phyloP scores from a whole-genome alignment of 2,329 filamentous ascomycete genomes.

The Claviceps sp. region DNA sequence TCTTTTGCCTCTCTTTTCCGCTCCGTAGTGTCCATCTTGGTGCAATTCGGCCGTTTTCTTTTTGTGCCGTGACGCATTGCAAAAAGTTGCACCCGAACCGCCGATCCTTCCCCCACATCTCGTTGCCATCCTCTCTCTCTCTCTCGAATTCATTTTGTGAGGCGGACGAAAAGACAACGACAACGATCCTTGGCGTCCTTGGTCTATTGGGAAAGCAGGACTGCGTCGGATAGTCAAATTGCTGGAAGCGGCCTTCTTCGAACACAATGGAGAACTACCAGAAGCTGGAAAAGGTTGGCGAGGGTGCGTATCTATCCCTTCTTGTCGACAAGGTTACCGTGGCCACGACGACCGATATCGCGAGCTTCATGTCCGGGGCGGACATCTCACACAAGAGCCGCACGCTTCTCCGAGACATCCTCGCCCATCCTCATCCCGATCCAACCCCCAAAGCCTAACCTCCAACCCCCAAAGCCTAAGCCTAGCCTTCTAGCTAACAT shows the following conservation, averaged over 20 bases:
- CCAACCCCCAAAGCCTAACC: background rate
- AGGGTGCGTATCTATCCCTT: conserved; percentile 46
- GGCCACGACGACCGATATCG: background rate
- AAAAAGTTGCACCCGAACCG: background rate
- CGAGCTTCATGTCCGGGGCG: background rate
- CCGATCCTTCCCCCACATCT: background rate
- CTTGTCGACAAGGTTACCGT: too few relatives aligned
- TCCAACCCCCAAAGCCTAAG: too few relatives aligned
- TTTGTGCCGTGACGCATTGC: background rate
- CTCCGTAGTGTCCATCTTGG: too few relatives aligned
- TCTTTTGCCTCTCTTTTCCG: too few relatives aligned
- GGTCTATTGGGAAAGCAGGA: background rate
- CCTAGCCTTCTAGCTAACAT: background rate
- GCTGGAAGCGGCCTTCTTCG: background rate
- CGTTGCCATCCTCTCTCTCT: background rate
- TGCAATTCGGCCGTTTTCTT: background rate
- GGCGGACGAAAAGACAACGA: background rate
- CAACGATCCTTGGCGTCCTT: background rate
- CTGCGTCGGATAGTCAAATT: background rate
- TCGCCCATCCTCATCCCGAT: background rate
- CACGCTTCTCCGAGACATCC: background rate
- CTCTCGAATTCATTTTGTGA: background rate
- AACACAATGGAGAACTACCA: conserved; percentile 80
- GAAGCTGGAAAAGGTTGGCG: conserved; percentile 91
- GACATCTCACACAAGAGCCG: too few relatives aligned